Conservation (phyloP, 768 basidiomycete species). For the Sistotremastrum niveocremeum region DNA sequence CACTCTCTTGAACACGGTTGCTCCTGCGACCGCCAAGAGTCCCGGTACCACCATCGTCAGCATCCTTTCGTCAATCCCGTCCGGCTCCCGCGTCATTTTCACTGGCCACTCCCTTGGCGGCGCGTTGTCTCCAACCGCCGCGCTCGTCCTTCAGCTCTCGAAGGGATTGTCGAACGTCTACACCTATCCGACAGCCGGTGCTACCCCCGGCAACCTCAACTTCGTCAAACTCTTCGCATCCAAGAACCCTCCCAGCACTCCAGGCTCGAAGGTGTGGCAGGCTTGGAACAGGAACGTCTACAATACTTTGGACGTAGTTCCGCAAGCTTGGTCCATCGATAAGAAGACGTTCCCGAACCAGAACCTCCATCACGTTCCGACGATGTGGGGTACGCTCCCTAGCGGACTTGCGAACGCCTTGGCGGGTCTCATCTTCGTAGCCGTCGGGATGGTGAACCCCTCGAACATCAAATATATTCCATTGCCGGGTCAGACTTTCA, state of each 20-base stretch:
- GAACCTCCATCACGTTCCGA: neutral
- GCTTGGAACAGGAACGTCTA: slow-evolving; percentile 3
- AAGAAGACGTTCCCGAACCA: neutral
- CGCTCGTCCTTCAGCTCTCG: neutral
- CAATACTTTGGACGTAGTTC: slow-evolving; percentile 4
- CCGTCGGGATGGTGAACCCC: no score
- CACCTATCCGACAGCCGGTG: slow-evolving; percentile 2
- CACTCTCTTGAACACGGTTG: no score
- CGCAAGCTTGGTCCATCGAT: slow-evolving; percentile 1
- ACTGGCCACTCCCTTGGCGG: slow-evolving; percentile 4
- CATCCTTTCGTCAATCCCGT: neutral
- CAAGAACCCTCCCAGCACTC: neutral
- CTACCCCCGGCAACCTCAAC: slow-evolving; percentile 1
- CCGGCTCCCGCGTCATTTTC: slow-evolving; percentile 2
- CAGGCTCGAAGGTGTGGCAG: neutral
- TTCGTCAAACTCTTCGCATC: slow-evolving; percentile 1
- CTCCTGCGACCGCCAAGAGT: neutral
- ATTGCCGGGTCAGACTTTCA: no score
- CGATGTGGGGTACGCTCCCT: neutral
- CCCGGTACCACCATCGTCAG: neutral
- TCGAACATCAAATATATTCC: no score
- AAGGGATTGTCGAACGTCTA: neutral
- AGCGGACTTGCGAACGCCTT: neutral
- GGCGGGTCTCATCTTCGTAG: no score
- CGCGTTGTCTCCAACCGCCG: slow-evolving; percentile 3